Evolutionary conservation across 305 asterid genomes (phyloP).

Genomic region (Fraxinus nigra): DNA sequence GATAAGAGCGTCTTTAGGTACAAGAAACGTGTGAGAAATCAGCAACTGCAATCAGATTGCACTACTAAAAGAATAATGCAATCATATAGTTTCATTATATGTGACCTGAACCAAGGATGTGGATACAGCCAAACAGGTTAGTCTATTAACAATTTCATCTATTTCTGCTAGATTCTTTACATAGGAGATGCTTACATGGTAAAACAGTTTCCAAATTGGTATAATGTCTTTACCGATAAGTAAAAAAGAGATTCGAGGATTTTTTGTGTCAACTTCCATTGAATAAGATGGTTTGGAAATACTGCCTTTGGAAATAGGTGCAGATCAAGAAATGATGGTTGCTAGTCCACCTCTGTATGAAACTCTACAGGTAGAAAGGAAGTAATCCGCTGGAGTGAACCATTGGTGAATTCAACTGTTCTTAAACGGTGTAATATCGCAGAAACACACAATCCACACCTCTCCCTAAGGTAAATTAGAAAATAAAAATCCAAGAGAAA

Average conservation of each 20-base stretch:
- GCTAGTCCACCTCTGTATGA: not conserved
- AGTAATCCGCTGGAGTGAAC: not conserved
- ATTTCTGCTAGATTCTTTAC: not conserved
- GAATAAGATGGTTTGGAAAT: not conserved
- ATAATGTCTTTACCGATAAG: not conserved
- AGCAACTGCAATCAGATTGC: not conserved
- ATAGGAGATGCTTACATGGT: not conserved
- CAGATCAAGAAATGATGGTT: not conserved
- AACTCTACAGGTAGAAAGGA: not conserved
- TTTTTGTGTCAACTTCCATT: not conserved
- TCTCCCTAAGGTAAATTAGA: not conserved
- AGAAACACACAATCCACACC: not conserved
- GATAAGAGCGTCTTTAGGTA: slow-evolving; percentile 48
- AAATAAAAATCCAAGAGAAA: not conserved
- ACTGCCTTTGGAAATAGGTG: not conserved
- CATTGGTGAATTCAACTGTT: not conserved
- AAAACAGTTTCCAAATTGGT: not conserved
- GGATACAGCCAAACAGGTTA: not conserved
- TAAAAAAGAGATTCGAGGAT: not conserved
- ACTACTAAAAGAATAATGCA: not conserved
- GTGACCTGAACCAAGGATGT: slow-evolving; percentile 2
- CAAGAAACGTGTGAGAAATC: slow-evolving; percentile 19
- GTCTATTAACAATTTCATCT: not conserved
- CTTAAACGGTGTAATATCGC: not conserved
- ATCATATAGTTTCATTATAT: not conserved